Percentiles rank a stretch among this genome's conserved stretches.
These are phyloP conservation scores for Pochonia chlamydosporia DNA, from an alignment of 2,329 filamentous ascomycete species.

Conservation along the genomic window DNA sequence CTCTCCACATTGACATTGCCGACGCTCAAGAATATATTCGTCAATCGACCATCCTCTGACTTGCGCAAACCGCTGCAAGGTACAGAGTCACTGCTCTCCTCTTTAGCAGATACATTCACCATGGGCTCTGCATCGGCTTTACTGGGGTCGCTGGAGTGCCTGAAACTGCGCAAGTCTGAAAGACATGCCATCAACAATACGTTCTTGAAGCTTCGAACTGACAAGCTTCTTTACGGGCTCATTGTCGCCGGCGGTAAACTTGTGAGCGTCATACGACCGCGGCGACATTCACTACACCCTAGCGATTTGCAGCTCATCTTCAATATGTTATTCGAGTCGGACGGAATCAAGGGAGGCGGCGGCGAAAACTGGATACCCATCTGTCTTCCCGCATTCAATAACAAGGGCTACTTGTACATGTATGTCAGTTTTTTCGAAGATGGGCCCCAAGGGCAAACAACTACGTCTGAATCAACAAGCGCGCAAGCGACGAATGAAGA, in stretches of 20 bases:
- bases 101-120: constrained; percentile 90
- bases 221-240: constrained; percentile 82
- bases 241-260: constrained; percentile 89
- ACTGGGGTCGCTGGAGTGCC: constrained; percentile 83
- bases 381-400: constrained; percentile 95
- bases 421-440: constrained; percentile 91
- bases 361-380: constrained; percentile 98
- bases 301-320: constrained; percentile 95
- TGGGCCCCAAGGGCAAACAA: constrained; percentile 33
- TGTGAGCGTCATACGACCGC: constrained; percentile 90
- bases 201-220: constrained; percentile 70
- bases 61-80: constrained; percentile 84
- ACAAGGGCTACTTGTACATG: constrained; percentile 95
- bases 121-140: constrained; percentile 84
- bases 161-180: constrained; percentile 86
- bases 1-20: constrained; percentile 90
- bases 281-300: constrained; percentile 91
- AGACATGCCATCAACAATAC: constrained; percentile 80
- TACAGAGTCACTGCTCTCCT: constrained; percentile 85
- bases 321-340: constrained; percentile 98
- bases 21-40: constrained; percentile 79
- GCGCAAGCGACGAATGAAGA: constrained; percentile 66
- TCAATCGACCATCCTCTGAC: constrained; percentile 87
- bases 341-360: constrained; percentile 79
- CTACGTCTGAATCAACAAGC: constrained; percentile 43